These are phyloP conservation scores for Colletotrichum sp. DNA, from an alignment of 2,329 filamentous ascomycete genomes.

Conservation along the genomic window DNA sequence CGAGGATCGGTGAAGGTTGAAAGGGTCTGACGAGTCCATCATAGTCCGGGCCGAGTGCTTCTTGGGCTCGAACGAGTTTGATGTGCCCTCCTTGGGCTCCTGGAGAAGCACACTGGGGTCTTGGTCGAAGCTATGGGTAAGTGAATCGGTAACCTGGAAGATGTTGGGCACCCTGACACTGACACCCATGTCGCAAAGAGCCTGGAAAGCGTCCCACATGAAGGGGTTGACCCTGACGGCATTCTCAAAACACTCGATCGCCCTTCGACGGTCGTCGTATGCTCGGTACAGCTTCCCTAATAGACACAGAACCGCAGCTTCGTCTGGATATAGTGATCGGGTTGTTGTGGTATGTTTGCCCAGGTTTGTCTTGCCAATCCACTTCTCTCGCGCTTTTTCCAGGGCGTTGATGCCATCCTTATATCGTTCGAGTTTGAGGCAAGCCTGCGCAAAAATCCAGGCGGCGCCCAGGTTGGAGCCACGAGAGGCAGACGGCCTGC, in stretches of 20 bases:
- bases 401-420: conserved; percentile 83
- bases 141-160: conserved; percentile 72
- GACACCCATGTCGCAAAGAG: conserved; percentile 85
- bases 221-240: conserved; percentile 90
- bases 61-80: conserved; percentile 45
- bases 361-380: conserved; percentile 76
- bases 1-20: conserved; percentile 48
- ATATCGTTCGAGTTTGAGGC: conserved; percentile 76
- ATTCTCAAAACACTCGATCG: conserved; percentile 85
- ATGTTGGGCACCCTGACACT: conserved; percentile 83
- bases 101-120: conserved; percentile 32
- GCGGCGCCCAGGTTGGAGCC: conserved; percentile 84
- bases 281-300: conserved; percentile 86
- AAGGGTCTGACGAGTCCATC: conserved; percentile 51
- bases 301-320: conserved; percentile 80
- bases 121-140: conserved; percentile 52
- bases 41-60: conserved; percentile 43
- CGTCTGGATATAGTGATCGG: conserved; percentile 79
- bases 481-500: conserved; percentile 71
- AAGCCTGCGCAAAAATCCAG: conserved; percentile 91
- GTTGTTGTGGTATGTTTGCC: conserved; percentile 82
- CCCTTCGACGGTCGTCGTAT: conserved; percentile 82
- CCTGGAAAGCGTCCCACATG: conserved; percentile 96
- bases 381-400: conserved; percentile 79
- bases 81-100: conserved; percentile 41